These are phyloP conservation scores for Elongisporangium prolatum DNA, from an alignment of 352 stramenopile species.

Conservation along the genomic window DNA sequence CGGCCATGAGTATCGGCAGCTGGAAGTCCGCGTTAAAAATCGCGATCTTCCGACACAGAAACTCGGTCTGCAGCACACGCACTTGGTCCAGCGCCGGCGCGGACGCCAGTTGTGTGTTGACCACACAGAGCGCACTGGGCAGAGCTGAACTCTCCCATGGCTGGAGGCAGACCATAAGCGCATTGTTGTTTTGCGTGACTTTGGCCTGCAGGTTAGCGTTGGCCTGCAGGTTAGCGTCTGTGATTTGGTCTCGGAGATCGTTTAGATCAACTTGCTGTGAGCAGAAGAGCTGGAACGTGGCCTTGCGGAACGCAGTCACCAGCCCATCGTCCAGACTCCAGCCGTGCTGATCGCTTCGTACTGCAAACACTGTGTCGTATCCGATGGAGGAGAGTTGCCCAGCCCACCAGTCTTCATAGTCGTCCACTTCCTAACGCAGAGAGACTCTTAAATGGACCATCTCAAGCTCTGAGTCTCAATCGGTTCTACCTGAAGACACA, in stretches of 20 bases:
- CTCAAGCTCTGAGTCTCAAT: not conserved
- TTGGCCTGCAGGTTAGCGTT: slow-evolving; percentile 43
- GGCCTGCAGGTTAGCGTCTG: slow-evolving; percentile 36
- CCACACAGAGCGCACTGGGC: slow-evolving; percentile 65
- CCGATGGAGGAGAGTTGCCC: slow-evolving; percentile 47
- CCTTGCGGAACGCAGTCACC: slow-evolving; percentile 71
- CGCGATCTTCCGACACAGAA: slow-evolving; percentile 57
- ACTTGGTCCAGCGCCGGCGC: slow-evolving; percentile 43
- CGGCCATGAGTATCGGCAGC: slow-evolving; percentile 74
- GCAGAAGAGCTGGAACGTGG: slow-evolving; percentile 76
- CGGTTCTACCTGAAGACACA: slow-evolving; percentile 65
- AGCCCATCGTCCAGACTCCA: slow-evolving; percentile 54
- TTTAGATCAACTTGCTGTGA: slow-evolving; percentile 59
- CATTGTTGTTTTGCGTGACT: slow-evolving; percentile 65
- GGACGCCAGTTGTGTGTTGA: slow-evolving; percentile 40
- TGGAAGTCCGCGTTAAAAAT: slow-evolving; percentile 82
- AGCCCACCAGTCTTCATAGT: slow-evolving; percentile 86
- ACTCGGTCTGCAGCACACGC: slow-evolving; percentile 63
- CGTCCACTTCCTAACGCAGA: slow-evolving; percentile 64
- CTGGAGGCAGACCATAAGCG: slow-evolving; percentile 68
- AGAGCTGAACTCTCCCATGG: slow-evolving; percentile 72
- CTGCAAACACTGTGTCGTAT: slow-evolving; percentile 75
- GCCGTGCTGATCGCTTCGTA: slow-evolving; percentile 1
- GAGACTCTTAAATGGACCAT: not conserved
- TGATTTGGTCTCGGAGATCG: slow-evolving; percentile 30